A percentile compares a stretch with the other conserved stretches of the same genome.
Evolutionary conservation across 768 basidiomycete genomes (phyloP).

Genomic region (Clitopilus hobsonii): DNA sequence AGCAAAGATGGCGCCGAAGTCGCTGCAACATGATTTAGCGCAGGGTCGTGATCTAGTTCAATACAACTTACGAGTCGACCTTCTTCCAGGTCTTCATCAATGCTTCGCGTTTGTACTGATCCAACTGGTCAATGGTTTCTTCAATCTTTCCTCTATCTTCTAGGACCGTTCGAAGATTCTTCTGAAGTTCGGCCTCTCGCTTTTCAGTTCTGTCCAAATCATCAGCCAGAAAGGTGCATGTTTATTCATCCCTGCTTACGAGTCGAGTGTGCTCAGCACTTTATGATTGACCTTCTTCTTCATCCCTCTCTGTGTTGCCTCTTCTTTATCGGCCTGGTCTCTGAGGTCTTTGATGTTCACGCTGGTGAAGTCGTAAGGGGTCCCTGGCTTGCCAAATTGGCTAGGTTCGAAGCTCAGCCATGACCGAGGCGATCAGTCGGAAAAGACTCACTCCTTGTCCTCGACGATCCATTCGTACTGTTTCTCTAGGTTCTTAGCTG

Average conservation of each 20-base stretch:
- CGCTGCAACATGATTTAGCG: conserved; percentile 41
- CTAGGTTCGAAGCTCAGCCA: conserved; percentile 30
- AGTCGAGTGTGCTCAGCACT: conserved; percentile 94
- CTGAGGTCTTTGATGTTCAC: conserved; percentile 57
- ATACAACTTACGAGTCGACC: conserved; percentile 76
- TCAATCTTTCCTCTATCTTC: conserved; percentile 96
- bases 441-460: conserved; percentile 70
- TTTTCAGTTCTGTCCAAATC: conserved; percentile 77
- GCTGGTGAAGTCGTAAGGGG: conserved; percentile 75
- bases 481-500: conserved; percentile 67
- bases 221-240: not conserved
- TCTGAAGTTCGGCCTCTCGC: conserved; percentile 79
- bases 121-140: conserved; percentile 87
- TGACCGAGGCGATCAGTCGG: not conserved
- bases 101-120: conserved; percentile 91
- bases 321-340: conserved; percentile 68
- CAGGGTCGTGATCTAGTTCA: conserved; percentile 1
- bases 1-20: conserved; percentile 95
- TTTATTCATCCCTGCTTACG: conserved; percentile 40
- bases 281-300: conserved; percentile 96
- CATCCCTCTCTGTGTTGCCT: conserved; percentile 75
- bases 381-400: conserved; percentile 77
- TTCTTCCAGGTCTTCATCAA: conserved; percentile 95
- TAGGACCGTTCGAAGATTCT: conserved; percentile 83
- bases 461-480: conserved; percentile 85